Evolutionary conservation across 176 grass and related monocot species (phyloP), one percentile per base, ranked within the genome.

Genomic region (Echinochloa phyllopogon): DNA sequence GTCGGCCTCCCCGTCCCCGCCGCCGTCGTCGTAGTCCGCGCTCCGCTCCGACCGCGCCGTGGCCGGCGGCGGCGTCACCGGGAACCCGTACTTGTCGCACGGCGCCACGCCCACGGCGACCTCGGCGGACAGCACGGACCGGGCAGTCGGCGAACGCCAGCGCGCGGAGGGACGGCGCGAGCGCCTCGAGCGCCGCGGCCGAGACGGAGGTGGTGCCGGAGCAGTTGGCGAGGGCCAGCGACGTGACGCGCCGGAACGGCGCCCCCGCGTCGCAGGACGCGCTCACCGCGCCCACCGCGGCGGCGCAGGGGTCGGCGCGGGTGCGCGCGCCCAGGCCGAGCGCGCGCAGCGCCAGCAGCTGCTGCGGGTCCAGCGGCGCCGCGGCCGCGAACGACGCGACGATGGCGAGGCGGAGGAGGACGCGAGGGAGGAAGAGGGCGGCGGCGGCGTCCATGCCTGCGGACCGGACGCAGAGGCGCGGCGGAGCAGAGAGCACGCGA

Each of bases 11-110:
- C 39, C 48, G 3, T 87, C 81, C 36, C 61, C 65, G 5, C 75
- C 87, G 47, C 90, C 89, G 66, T 84, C 91, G 65, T 89, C 80
- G 77, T 89, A 48, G 61, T 89, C 89, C 21, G 90, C 83, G n/a
- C 89, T 87, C 21, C 80, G 74, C 77, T 99, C 93, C 29, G 89
- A 92, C 69, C 83, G 63, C 13, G 86, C 83, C 70, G 75, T 90
- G 11, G 50, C 83, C 41, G 88, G 86, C 7, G 91, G 96, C 47
- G 96, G 86, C 49, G 74, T 86, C 80, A 96, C 85, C 0, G 96
- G 93, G 74, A 89, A 82, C 2, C 96, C 96, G 83, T 96, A 96
- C 76, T 91, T 91, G 77, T 96, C 92, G 78, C 96, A 99, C 21
- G 93, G 96, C 48, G 91, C 89, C 37, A 99, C 87, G 56, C 94